Conservation (phyloP, 2,329 filamentous ascomycete genomes). For the Fusarium keratoplasticum region DNA sequence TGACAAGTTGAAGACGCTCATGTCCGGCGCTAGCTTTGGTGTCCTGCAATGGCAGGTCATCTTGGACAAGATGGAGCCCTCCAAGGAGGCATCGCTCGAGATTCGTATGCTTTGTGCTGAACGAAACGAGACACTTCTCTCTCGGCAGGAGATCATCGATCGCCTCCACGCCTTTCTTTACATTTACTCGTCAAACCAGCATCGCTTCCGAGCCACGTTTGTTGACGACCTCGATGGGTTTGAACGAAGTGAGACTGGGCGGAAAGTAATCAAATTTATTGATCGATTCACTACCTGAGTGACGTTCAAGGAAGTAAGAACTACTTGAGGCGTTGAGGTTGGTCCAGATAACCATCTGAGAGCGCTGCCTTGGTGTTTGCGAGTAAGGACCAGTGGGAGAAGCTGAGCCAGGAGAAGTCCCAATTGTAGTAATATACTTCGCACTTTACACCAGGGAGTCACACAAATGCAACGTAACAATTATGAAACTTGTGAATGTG, state of each 20-base stretch:
- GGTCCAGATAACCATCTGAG: not conserved
- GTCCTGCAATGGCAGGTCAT: conserved; percentile 59
- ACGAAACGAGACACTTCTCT: not conserved
- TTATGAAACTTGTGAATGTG: too few species aligned
- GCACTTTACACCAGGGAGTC: too few species aligned
- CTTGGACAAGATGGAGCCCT: conserved; percentile 44
- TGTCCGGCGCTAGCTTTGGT: conserved; percentile 40
- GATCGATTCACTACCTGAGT: conserved; percentile 30
- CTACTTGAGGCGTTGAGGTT: not conserved
- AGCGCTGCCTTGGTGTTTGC: not conserved
- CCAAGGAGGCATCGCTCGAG: conserved; percentile 41
- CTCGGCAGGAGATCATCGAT: conserved; percentile 31
- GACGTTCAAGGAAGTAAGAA: not conserved
- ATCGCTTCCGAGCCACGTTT: conserved; percentile 48
- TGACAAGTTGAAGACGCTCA: conserved; percentile 38
- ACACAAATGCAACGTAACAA: too few species aligned
- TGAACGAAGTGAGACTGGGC: conserved; percentile 39
- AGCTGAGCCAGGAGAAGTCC: not conserved
- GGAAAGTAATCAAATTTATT: conserved; percentile 46
- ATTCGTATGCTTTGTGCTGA: conserved; percentile 42
- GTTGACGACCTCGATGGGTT: conserved; percentile 50
- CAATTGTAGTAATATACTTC: not conserved
- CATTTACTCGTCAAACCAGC: conserved; percentile 44
- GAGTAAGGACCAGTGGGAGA: not conserved
- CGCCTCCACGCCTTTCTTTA: conserved; percentile 37